These are phyloP conservation scores for Amoebophrya sp. DNA, from an alignment of 169 alveolate species.

Conservation along the genomic window DNA sequence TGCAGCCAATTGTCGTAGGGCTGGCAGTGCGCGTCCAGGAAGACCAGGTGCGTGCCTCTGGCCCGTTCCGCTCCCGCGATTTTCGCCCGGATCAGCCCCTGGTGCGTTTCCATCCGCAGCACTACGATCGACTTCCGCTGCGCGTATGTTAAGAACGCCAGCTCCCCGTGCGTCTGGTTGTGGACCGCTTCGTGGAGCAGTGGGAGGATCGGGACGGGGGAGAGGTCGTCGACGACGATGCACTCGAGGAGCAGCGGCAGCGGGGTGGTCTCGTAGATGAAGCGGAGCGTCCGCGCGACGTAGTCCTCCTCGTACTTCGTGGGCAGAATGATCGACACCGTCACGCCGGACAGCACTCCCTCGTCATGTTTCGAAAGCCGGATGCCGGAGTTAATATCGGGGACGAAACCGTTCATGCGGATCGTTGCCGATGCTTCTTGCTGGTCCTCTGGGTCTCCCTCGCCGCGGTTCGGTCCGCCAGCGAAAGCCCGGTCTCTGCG, in stretches of 20 bases:
- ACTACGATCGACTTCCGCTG: neutral
- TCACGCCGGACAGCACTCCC: too few relatives aligned
- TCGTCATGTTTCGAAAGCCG: too few relatives aligned
- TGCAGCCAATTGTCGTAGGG: slow-evolving; percentile 26
- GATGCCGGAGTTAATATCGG: too few relatives aligned
- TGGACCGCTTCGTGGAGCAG: neutral
- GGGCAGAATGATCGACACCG: neutral
- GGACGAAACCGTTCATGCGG: too few relatives aligned
- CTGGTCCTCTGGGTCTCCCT: too few relatives aligned
- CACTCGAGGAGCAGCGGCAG: neutral
- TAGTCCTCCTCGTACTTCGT: neutral
- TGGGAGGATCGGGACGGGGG: neutral
- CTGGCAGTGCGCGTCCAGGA: slow-evolving; percentile 39
- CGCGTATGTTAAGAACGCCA: neutral
- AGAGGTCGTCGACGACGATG: neutral
- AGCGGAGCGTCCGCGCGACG: neutral
- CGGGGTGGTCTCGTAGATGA: neutral
- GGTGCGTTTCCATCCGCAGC: slow-evolving; percentile 21
- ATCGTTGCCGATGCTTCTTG: too few relatives aligned
- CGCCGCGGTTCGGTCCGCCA: too few relatives aligned
- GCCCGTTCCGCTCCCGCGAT: slow-evolving; percentile 37
- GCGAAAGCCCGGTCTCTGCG: too few relatives aligned
- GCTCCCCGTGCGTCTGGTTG: too few relatives aligned
- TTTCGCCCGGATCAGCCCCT: slow-evolving; percentile 38
- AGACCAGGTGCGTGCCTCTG: slow-evolving; percentile 31